phyloP scores from a whole-genome alignment of 257 asterid genomes.

The Solanum paucissectum region DNA sequence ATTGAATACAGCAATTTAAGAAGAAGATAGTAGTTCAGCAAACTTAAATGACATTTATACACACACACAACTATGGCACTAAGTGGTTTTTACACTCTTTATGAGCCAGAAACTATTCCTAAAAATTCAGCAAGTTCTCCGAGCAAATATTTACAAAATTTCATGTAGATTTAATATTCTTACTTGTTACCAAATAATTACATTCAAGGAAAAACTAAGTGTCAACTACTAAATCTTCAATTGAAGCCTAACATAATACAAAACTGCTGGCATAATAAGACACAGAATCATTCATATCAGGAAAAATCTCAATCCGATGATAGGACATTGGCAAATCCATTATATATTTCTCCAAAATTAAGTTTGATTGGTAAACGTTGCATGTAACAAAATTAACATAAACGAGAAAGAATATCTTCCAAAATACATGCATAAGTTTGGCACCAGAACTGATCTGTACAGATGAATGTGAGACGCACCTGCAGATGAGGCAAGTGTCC shows the following conservation, averaged over 20 bases:
- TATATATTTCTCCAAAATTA: not conserved
- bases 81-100: not conserved
- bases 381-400: not conserved
- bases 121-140: not conserved
- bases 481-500: conserved; percentile 77
- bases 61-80: not conserved
- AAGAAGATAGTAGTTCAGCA: not conserved
- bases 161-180: not conserved
- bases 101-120: not conserved
- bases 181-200: not conserved
- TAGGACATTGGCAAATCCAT: not conserved
- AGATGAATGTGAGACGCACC: conserved; percentile 28
- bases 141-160: not conserved
- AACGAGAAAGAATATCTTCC: not conserved
- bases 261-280: not conserved
- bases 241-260: not conserved
- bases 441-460: not conserved
- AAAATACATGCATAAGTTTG: not conserved
- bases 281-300: not conserved
- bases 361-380: not conserved
- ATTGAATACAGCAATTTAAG: not conserved
- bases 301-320: not conserved
- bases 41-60: not conserved
- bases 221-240: not conserved
- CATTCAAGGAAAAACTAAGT: not conserved